These are phyloP conservation scores for Juglanconis sp. DNA, from an alignment of 2,329 filamentous ascomycete genomes.

Conservation along the genomic window DNA sequence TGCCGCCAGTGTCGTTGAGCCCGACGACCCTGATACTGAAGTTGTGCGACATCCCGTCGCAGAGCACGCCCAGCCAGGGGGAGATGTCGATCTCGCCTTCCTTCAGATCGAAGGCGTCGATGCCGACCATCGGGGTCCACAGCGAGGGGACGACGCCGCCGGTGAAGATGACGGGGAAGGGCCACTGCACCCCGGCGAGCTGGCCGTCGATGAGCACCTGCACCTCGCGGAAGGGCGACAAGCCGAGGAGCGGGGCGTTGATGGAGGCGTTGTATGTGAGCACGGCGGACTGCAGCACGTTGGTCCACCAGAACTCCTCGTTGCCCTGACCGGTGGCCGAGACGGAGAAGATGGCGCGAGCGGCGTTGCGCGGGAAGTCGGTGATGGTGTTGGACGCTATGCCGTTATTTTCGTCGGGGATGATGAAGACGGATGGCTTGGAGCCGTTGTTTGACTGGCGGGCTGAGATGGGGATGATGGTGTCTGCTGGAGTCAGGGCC, in stretches of 20 bases:
- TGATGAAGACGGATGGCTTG: constrained; percentile 61
- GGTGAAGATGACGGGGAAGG: constrained; percentile 78
- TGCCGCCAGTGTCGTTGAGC: constrained; percentile 52
- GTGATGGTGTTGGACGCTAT: constrained; percentile 51
- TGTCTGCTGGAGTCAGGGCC: constrained; percentile 50
- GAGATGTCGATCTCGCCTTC: constrained; percentile 82
- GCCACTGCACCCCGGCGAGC: constrained; percentile 74
- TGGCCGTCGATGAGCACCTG: constrained; percentile 71
- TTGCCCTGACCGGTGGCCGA: constrained; percentile 70
- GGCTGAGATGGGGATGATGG: constrained; percentile 66
- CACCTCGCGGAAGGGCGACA: constrained; percentile 73
- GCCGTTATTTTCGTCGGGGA: constrained; percentile 53
- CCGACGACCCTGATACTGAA: constrained; percentile 69
- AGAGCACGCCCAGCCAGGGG: constrained; percentile 68
- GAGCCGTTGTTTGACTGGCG: constrained; percentile 44
- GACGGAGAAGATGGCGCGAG: constrained; percentile 69
- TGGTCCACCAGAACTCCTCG: constrained; percentile 86
- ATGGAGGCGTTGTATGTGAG: constrained; percentile 55
- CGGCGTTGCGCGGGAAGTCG: constrained; percentile 61
- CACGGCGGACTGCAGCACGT: constrained; percentile 62
- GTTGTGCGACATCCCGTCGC: constrained; percentile 60
- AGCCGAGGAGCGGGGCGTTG: constrained; percentile 56
- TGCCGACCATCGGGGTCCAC: constrained; percentile 74
- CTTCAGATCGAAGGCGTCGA: constrained; percentile 73
- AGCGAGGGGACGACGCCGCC: constrained; percentile 74